Evolutionary conservation across 208 protist species (phyloP).

Genomic region (Paratrypanosoma confusum): DNA sequence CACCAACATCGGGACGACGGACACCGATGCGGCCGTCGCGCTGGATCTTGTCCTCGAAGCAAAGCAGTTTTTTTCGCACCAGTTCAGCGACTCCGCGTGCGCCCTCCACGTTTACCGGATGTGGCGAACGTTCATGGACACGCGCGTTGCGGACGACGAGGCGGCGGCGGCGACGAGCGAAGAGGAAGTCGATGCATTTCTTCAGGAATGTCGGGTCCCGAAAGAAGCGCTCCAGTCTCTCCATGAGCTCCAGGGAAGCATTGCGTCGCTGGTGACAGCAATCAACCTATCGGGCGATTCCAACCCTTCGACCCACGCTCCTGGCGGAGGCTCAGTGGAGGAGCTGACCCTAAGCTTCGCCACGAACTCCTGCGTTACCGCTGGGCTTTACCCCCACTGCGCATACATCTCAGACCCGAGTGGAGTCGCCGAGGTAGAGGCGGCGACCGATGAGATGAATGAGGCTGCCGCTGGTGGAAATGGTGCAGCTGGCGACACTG

Average conservation of each 20-base stretch:
- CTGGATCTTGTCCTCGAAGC: constrained; percentile 42
- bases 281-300: background rate
- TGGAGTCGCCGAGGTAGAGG: too few relatives aligned
- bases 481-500: too few relatives aligned
- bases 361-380: constrained; percentile 45
- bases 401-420: too few relatives aligned
- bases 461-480: too few relatives aligned
- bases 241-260: constrained; percentile 14
- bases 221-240: constrained; percentile 19
- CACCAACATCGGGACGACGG: constrained; percentile 5
- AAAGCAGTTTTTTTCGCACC: constrained; percentile 61
- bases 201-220: constrained; percentile 43
- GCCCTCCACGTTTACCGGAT: constrained; percentile 70
- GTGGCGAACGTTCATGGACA: constrained; percentile 39
- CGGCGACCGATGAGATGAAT: too few relatives aligned
- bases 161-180: background rate
- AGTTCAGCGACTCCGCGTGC: constrained; percentile 58
- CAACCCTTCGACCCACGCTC: background rate
- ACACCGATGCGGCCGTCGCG: constrained; percentile 19
- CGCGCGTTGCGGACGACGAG: constrained; percentile 5
- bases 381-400: constrained; percentile 63
- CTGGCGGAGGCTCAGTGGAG: background rate
- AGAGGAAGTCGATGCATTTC: constrained; percentile 21
- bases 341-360: background rate
- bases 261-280: constrained; percentile 7